These are phyloP conservation scores for Myxozyma neotropica DNA, from an alignment of 805 yeast genomes.

Conservation along the genomic window DNA sequence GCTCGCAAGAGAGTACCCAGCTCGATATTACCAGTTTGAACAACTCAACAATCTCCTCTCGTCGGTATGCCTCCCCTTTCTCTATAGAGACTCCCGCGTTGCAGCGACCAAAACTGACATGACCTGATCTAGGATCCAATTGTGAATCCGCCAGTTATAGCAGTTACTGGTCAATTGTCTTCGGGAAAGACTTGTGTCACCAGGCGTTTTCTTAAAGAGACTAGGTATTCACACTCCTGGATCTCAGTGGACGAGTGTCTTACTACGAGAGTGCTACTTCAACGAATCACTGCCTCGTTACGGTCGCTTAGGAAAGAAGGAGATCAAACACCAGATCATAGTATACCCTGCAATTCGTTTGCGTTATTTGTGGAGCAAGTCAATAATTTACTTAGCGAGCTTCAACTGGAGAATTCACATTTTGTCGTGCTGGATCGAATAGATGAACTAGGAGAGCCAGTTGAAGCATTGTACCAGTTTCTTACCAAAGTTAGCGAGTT, in stretches of 20 bases:
- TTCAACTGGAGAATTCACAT: slow-evolving; percentile 7
- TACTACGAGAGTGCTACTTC: slow-evolving; percentile 14
- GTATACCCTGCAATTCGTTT: slow-evolving; percentile 6
- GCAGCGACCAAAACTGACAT: slow-evolving; percentile 1
- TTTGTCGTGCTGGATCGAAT: slow-evolving; percentile 24
- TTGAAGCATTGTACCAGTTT: slow-evolving; percentile 16
- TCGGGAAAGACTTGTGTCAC: slow-evolving; percentile 23
- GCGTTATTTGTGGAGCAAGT: slow-evolving; percentile 17
- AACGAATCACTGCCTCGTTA: slow-evolving; percentile 19
- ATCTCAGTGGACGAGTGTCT: slow-evolving; percentile 28
- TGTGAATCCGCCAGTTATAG: slow-evolving; percentile 18
- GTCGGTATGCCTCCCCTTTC: slow-evolving; percentile 7
- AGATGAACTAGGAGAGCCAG: slow-evolving; percentile 19
- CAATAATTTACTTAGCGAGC: not conserved
- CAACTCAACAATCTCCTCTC: slow-evolving; percentile 18
- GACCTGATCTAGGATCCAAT: slow-evolving; percentile 9
- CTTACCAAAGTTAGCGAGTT: slow-evolving; percentile 13
- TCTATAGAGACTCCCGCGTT: not conserved
- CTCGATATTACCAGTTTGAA: slow-evolving; percentile 20
- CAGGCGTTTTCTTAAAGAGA: slow-evolving; percentile 8
- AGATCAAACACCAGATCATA: not conserved
- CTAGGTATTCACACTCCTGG: slow-evolving; percentile 19
- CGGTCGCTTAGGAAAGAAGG: not conserved
- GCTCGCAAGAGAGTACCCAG: slow-evolving; percentile 18
- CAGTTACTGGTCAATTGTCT: slow-evolving; percentile 15